Percentiles rank a stretch among this genome's conserved stretches.
Evolutionary conservation across 768 basidiomycete species (phyloP).

Genomic region (Kwoniella mangroviensis): DNA sequence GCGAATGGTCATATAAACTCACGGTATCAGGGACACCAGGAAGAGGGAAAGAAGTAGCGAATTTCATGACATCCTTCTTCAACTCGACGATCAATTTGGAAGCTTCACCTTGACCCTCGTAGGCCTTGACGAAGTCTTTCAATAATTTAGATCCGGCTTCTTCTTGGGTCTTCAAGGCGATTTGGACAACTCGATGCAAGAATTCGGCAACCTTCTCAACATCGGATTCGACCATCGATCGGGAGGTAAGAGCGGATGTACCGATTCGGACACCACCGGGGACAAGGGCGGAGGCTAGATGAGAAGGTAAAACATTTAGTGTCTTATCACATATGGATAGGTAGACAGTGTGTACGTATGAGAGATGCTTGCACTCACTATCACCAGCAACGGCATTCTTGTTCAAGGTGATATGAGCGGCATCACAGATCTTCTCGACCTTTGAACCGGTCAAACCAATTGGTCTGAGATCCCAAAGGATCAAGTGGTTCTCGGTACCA

Average conservation of each 20-base stretch:
- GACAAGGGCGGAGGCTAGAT: constrained; percentile 76
- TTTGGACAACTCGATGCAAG: constrained; percentile 92
- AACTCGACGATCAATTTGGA: constrained; percentile 73
- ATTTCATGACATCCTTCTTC: constrained; percentile 74
- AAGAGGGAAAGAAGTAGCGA: constrained; percentile 87
- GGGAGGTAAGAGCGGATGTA: constrained; percentile 89
- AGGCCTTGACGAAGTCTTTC: constrained; percentile 88
- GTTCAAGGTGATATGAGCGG: constrained; percentile 85
- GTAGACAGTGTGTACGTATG: neutral
- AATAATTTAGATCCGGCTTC: constrained; percentile 93
- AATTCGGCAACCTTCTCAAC: constrained; percentile 84
- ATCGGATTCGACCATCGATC: constrained; percentile 86
- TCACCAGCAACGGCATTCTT: constrained; percentile 97
- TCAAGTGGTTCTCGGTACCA: constrained; percentile 96
- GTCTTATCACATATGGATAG: neutral
- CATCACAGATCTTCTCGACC: constrained; percentile 96
- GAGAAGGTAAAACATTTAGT: constrained; percentile 4
- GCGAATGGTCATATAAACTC: constrained; percentile 21
- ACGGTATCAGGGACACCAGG: constrained; percentile 74
- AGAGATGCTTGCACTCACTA: constrained; percentile 55
- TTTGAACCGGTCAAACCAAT: constrained; percentile 96
- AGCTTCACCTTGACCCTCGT: constrained; percentile 62
- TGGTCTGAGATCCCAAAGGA: constrained; percentile 96
- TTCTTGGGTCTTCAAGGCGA: constrained; percentile 85
- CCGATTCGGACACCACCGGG: constrained; percentile 98